Conservation (phyloP, 192 early-diverging fungal species). For the Coemansia sp. region DNA sequence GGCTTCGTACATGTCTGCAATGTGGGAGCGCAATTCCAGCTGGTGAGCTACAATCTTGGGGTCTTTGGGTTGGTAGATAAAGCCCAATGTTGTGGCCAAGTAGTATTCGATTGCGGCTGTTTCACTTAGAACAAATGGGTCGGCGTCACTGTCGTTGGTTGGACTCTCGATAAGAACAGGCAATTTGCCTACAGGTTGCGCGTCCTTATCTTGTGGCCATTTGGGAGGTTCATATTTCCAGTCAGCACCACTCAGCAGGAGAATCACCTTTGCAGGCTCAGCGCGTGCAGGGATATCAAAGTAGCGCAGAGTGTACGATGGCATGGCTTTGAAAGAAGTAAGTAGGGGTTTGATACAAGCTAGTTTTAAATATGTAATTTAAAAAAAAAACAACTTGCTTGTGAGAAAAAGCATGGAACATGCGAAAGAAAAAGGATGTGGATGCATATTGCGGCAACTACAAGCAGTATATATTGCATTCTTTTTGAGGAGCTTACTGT, state of each 20-base stretch:
- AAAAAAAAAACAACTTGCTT: no score
- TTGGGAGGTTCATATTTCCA: slow-evolving; percentile 29
- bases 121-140: slow-evolving; percentile 36
- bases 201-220: slow-evolving; percentile 30
- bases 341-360: no score
- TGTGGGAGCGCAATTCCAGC: slow-evolving; percentile 24
- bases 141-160: not conserved
- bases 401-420: not conserved
- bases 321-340: not conserved
- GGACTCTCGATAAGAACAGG: slow-evolving; percentile 33
- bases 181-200: slow-evolving; percentile 31
- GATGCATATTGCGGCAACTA: no score
- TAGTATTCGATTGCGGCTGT: slow-evolving; percentile 54
- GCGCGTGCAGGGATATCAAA: slow-evolving; percentile 25
- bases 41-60: slow-evolving; percentile 27
- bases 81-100: slow-evolving; percentile 41
- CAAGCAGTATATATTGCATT: no score
- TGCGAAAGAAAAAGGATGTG: no score
- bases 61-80: slow-evolving; percentile 14
- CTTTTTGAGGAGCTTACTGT: no score
- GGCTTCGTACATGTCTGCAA: slow-evolving; percentile 16
- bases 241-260: slow-evolving; percentile 33
- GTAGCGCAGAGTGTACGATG: slow-evolving; percentile 20
- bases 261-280: slow-evolving; percentile 32
- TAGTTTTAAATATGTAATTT: no score